Evolutionary conservation across 192 early-diverging fungal genomes (phyloP).

Genomic region (Cetraspora pellucida): DNA sequence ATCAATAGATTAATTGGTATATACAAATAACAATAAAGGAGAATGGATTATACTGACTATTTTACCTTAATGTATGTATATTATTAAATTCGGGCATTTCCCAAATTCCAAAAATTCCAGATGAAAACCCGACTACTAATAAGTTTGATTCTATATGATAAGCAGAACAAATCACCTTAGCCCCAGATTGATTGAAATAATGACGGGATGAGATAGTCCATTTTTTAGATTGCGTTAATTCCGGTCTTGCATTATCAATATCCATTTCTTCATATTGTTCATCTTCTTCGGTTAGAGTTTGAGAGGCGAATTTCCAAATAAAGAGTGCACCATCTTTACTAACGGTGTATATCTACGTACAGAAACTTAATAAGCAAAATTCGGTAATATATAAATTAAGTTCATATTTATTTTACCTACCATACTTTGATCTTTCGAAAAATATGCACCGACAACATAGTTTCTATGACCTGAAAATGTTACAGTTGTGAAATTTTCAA

Average conservation of each 20-base stretch:
- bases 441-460: slow-evolving; percentile 83
- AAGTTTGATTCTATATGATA: slow-evolving; percentile 75
- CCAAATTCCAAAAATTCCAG: slow-evolving; percentile 98
- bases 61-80: slow-evolving; percentile 91
- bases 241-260: slow-evolving; percentile 46
- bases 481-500: slow-evolving; percentile 70
- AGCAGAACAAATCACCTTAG: slow-evolving; percentile 76
- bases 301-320: slow-evolving; percentile 64
- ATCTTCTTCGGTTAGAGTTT: slow-evolving; percentile 49
- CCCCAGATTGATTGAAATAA: slow-evolving; percentile 79
- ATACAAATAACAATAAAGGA: neutral
- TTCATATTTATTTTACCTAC: slow-evolving; percentile 32
- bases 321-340: slow-evolving; percentile 89
- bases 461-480: slow-evolving; percentile 86
- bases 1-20: neutral
- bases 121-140: slow-evolving; percentile 87
- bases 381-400: neutral
- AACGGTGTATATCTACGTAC: slow-evolving; percentile 73
- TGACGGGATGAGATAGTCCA: slow-evolving; percentile 66
- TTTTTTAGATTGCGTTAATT: slow-evolving; percentile 39
- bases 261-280: slow-evolving; percentile 61
- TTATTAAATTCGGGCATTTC: slow-evolving; percentile 93
- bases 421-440: slow-evolving; percentile 61
- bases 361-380: neutral
- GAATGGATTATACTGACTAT: neutral